Evolutionary conservation across 208 protist genomes (phyloP), one percentile per base, ranked within the genome.

Genomic region (Crithidia bombi): DNA sequence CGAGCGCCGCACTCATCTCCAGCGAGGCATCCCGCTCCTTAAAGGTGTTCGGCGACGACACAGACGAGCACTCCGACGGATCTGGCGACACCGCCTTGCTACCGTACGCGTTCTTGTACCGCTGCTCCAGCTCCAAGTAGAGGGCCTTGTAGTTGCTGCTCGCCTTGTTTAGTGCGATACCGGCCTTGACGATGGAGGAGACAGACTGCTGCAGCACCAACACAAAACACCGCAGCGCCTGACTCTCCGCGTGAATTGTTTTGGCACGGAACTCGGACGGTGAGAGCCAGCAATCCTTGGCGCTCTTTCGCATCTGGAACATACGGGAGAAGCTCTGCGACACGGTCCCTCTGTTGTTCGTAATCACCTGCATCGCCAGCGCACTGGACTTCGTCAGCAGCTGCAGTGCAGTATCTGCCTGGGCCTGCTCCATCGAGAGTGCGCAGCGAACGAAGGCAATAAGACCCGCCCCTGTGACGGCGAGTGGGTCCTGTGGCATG

Each of bases 191-290:
- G 14, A 88, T 7, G n/a, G 68, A 66, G 19, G 68, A 76, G 3
- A 87, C 51, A 23, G 77, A 79, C 58, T 79, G 78, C 65, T 86
- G 70, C 12, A 87, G 43, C 2, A 88, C 43, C 17, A 92, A 52
- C 35, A 82, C 41, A 57, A 87, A 81, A 39, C 73, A 74, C 41
- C 79, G 83, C 51, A 92, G 50, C 21, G 71, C 69, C 49, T 88
- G 75, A 10, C 79, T 68, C 52, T 81, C 70, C 10, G 79, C 83
- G 26, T 84, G 69, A 10, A 83, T 73, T n/a, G 73, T 71, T 64
- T 85, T 84, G 25, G 81, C 81, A 32, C 83, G 87, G 58, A 82
- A 90, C 68, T 88, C 82, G 0, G 69, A 65, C 10, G 84, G 55
- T 7, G 39, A 64, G 39, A 88, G 62, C 63, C 70, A 78, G 26